Conservation (phyloP, 805 yeast species). For the Starmerella ratchasimensis region DNA sequence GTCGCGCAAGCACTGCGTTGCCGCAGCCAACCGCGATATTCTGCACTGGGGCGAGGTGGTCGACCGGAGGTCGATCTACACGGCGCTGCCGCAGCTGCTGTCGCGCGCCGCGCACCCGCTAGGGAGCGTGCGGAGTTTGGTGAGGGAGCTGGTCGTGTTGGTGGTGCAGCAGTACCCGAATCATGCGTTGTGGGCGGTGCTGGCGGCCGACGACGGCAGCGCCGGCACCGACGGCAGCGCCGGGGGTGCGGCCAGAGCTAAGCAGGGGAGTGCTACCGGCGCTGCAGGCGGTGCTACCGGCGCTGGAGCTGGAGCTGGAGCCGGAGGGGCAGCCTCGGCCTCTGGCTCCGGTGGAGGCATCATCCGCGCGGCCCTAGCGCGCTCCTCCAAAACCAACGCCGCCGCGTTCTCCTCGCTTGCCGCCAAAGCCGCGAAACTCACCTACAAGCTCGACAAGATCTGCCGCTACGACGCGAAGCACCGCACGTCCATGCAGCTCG, state of each 20-base stretch:
- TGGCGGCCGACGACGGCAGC: constrained; percentile 30
- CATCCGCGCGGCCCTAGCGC: constrained; percentile 6
- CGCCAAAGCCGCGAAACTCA: background rate
- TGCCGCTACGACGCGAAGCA: constrained; percentile 4
- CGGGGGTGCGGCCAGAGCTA: too few relatives aligned
- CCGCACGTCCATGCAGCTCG: constrained; percentile 3
- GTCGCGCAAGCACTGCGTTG: constrained; percentile 8
- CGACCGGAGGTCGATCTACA: constrained; percentile 37
- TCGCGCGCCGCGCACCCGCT: constrained; percentile 64
- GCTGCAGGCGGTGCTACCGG: too few relatives aligned
- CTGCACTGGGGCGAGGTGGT: constrained; percentile 12
- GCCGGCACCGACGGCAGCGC: too few relatives aligned
- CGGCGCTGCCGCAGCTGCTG: constrained; percentile 72
- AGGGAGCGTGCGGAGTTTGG: constrained; percentile 38
- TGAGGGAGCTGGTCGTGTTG: constrained; percentile 43
- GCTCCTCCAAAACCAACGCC: background rate
- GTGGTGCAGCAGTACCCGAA: constrained; percentile 58
- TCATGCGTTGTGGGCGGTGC: constrained; percentile 73
- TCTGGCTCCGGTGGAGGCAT: too few relatives aligned
- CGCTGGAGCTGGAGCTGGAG: background rate
- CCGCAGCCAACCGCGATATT: constrained; percentile 9
- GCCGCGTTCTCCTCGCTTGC: background rate
- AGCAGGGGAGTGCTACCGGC: too few relatives aligned
- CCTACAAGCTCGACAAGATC: constrained; percentile 7
- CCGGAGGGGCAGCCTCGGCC: too few relatives aligned